Evolutionary conservation across 352 stramenopile species (phyloP), one percentile per base, ranked within the genome.

Genomic region (Phytophthora brassicae): DNA sequence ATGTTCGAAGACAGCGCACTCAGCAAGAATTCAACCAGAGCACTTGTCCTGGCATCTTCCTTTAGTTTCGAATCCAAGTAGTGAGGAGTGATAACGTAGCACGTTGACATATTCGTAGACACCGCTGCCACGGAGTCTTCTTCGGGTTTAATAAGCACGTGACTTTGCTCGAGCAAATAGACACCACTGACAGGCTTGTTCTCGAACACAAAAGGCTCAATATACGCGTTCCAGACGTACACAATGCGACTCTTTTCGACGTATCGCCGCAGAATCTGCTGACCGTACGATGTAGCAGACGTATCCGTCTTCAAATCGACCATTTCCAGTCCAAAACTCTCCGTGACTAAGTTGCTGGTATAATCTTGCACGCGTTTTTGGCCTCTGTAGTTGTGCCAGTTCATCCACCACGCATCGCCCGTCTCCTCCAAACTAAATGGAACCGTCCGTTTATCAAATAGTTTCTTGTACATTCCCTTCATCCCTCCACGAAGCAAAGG

Each of bases 251-350:
- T 73, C 22, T 75, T 45, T 26, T 87, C 77, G 8, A 83, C 68
- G 53, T 81, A 76, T n/a, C 80, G 75, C 4, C 72, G 70, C 24
- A 85, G 49, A 55, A 89, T 71, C 42, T 87, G 73, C 60, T 84
- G 70, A 5, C 78, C 68, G n/a, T 76, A 71, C 44, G 84, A 84
- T 33, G 72, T 60, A 24, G 68, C 74, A 16, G 65, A 66, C 16
- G 65, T 83, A 46, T 70, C 75, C 47, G 77, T 83, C 63, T 44
- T 76, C 41, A 61, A 47, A 9, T 66, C 74, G 8, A 66, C 55
- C 55, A 86, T 64, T 56, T 87, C 77, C 16, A 87, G 22, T 13
- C 77, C 73, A 60, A 78, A 81, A 46, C 75, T 73, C 55, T 89
- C 77, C 4, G 80, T 56, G 16, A 86, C 68, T 20, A 77, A 77